These are phyloP conservation scores for Chiua virens DNA, from an alignment of 768 basidiomycete genomes.

Conservation along the genomic window DNA sequence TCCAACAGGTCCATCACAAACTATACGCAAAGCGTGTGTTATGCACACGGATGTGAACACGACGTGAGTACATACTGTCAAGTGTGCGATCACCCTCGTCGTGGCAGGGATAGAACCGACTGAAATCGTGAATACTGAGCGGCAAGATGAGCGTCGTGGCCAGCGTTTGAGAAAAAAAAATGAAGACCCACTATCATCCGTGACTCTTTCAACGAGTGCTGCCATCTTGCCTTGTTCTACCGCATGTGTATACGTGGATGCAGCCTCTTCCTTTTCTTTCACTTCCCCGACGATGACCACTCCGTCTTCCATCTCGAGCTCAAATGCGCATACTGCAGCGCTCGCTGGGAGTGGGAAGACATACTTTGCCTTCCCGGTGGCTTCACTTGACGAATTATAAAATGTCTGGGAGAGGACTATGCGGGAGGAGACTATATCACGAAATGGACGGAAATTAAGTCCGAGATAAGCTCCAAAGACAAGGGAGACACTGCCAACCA, in stretches of 20 bases:
- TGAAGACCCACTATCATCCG: constrained; percentile 47
- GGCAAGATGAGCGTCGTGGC: neutral
- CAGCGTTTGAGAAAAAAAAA: neutral
- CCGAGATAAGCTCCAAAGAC: constrained; percentile 2
- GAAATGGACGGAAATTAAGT: neutral
- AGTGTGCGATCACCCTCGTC: constrained; percentile 37
- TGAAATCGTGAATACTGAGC: constrained; percentile 56
- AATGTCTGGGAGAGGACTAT: constrained; percentile 42
- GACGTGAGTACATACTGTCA: constrained; percentile 39
- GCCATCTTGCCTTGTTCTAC: constrained; percentile 39
- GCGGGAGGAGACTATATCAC: constrained; percentile 42
- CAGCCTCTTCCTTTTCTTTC: constrained; percentile 48
- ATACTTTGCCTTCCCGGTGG: constrained; percentile 50
- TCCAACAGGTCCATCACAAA: constrained; percentile 55
- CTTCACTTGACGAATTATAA: constrained; percentile 36
- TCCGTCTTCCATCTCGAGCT: constrained; percentile 46
- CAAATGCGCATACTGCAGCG: constrained; percentile 56
- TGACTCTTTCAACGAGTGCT: constrained; percentile 48
- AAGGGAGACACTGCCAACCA: neutral
- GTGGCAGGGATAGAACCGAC: constrained; percentile 50
- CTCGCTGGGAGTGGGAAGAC: constrained; percentile 58
- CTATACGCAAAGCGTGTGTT: constrained; percentile 24
- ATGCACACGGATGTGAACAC: neutral
- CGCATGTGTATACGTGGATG: constrained; percentile 40
- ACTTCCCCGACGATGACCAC: constrained; percentile 43